These are phyloP conservation scores for Boletus fagicola DNA, from an alignment of 768 basidiomycete species.

Conservation along the genomic window DNA sequence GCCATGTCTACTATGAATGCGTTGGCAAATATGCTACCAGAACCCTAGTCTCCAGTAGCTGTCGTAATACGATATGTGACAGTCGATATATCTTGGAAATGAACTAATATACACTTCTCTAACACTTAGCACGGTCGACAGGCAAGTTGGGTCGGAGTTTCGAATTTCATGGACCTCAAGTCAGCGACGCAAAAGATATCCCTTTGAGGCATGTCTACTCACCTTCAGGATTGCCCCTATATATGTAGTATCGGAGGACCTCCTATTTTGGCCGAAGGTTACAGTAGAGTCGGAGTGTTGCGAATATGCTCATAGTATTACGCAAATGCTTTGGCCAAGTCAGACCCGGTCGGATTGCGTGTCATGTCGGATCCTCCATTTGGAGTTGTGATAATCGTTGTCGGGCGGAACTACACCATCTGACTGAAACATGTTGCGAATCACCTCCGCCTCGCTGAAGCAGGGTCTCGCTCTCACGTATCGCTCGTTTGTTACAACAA, in stretches of 20 bases:
- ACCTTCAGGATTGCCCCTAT: not conserved
- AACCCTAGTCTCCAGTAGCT: too few species aligned
- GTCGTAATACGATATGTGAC: too few species aligned
- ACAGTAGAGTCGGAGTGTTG: not conserved
- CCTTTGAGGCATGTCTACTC: too few species aligned
- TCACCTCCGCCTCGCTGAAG: not conserved
- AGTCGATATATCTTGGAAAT: too few species aligned
- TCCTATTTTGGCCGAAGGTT: not conserved
- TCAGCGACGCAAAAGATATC: not conserved
- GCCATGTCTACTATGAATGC: not conserved
- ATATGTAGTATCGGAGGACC: not conserved
- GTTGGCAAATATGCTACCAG: too few species aligned
- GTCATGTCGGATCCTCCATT: not conserved
- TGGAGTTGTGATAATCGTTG: not conserved
- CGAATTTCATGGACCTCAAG: not conserved
- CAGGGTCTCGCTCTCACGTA: not conserved
- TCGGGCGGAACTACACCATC: not conserved
- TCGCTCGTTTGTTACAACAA: constrained; percentile 15
- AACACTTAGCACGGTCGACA: not conserved
- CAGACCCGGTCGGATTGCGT: not conserved
- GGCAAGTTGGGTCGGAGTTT: not conserved
- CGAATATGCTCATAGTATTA: not conserved
- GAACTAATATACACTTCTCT: not conserved
- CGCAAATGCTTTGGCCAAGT: not conserved
- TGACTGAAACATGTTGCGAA: not conserved